Conservation (phyloP, 2,329 filamentous ascomycete species). For the Penicillium sp. region DNA sequence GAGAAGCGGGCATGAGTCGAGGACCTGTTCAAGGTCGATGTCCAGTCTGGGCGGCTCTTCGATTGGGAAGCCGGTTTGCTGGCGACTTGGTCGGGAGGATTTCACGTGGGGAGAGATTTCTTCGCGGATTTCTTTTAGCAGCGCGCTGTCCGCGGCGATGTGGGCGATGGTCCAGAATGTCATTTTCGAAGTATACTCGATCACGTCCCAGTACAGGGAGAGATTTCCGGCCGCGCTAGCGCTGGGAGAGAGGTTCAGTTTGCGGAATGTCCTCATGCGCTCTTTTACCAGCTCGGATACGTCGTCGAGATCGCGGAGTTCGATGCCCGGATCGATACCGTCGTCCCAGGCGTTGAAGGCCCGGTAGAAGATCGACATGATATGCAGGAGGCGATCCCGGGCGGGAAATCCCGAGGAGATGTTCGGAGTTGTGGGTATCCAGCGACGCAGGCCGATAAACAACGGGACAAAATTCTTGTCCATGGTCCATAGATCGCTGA, state of each 20-base stretch:
- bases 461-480: conserved; percentile 58
- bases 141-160: conserved; percentile 44
- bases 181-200: conserved; percentile 55
- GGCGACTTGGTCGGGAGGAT: conserved; percentile 38
- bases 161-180: conserved; percentile 56
- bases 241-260: conserved; percentile 38
- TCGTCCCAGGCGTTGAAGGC: conserved; percentile 48
- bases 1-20: conserved; percentile 49
- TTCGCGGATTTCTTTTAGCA: conserved; percentile 46
- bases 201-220: conserved; percentile 58
- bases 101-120: conserved; percentile 50
- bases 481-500: conserved; percentile 59
- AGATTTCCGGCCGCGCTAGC: conserved; percentile 48
- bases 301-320: conserved; percentile 53
- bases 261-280: conserved; percentile 45
- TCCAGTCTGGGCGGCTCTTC: conserved; percentile 47
- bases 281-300: conserved; percentile 49
- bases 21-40: conserved; percentile 45
- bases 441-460: conserved; percentile 57
- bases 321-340: conserved; percentile 45
- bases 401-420: conserved; percentile 53
- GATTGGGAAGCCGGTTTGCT: conserved; percentile 46
- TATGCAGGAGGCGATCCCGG: conserved; percentile 44
- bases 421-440: conserved; percentile 56
- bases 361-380: conserved; percentile 46